Base-by-base conservation (phyloP, 495 filamentous ascomycete genomes). In the Neurospora sp. region DNA sequence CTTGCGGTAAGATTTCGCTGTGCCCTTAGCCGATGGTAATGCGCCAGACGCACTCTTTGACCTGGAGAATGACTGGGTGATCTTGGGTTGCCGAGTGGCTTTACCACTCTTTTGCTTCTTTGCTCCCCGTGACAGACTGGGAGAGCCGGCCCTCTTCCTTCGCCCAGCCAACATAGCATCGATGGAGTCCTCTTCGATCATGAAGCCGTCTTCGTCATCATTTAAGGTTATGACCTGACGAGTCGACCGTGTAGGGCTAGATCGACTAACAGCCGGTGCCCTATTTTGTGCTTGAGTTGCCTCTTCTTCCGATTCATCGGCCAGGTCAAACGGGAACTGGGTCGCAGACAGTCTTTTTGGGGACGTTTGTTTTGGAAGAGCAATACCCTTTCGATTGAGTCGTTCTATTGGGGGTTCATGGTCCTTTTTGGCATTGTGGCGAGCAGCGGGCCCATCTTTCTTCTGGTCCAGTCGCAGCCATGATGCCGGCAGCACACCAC, bases 401-500 rank as follows among this genome's bases (percentile, higher is more conserved):
- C 73, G 77, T 46, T 84, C 77, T 14, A 77, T 78, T 6, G 77
- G 76, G 20, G 68, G 79, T 18, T 79, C 81, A 20, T 73, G 82
- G 75, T 79, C 84, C 77, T 72, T 85, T 76, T 76, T 85, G 75
- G 73, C 82, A 79, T 76, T 73, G 16, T 69, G 48, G 48, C 38
- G 73, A 70, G 70, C 80, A 76, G 69, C 80, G 69, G 71, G 59
- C 69, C 72, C 76, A n/a, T 78, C 70, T 37, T 79, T 75, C 73
- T 81, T 79, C 70, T 84, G 82, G 75, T 97, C 90, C 46, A 98
- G 83, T 74, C 92, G 88, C 61, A 96, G 85, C 91, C 92, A 97
- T 4, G 95, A 98, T 6, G 95, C 95, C 42, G 95, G 94, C 59
- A 98, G 86, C 18, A 97, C 94, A 42, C 94, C 94, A 71, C 89